A percentile compares a stretch with the other conserved stretches of the same genome.
phyloP scores from a whole-genome alignment of 768 basidiomycete species.

The Hygrocybe coccinea region DNA sequence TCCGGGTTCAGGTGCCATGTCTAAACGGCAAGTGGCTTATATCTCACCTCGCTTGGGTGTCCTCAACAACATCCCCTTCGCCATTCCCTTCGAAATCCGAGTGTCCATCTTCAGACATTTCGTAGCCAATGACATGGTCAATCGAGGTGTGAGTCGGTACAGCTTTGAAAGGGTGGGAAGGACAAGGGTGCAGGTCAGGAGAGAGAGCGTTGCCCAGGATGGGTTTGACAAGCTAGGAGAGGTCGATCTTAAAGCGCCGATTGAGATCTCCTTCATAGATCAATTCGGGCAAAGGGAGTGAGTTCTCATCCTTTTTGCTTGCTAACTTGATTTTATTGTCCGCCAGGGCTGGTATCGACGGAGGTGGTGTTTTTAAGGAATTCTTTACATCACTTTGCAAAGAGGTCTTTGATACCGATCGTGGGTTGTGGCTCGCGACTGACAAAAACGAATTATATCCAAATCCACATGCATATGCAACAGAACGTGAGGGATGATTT shows the following conservation, averaged over 20 bases:
- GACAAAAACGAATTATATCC: conserved; percentile 93
- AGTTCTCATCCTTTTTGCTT: conserved; percentile 25
- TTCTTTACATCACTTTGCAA: conserved; percentile 89
- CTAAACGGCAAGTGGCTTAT: conserved; percentile 67
- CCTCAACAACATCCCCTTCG: conserved; percentile 93
- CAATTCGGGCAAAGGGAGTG: conserved; percentile 83
- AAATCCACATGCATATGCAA: conserved; percentile 87
- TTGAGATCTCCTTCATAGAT: conserved; percentile 91
- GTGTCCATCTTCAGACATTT: conserved; percentile 87
- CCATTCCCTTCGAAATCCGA: conserved; percentile 88
- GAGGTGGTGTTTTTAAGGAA: conserved; percentile 97
- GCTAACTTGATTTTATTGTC: not conserved
- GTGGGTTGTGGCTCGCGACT: conserved; percentile 90
- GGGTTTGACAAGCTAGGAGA: conserved; percentile 83
- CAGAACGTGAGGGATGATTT: conserved; percentile 55
- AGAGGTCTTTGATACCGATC: conserved; percentile 92
- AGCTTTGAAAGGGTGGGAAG: conserved; percentile 12
- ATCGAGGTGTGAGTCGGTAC: conserved; percentile 16
- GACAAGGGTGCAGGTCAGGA: conserved; percentile 53
- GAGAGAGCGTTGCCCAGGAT: conserved; percentile 79
- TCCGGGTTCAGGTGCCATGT: conserved; percentile 27
- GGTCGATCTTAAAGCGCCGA: conserved; percentile 70
- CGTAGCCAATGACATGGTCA: conserved; percentile 56
- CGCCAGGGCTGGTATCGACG: conserved; percentile 82
- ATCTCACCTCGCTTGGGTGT: conserved; percentile 84